A percentile compares a stretch with the other conserved stretches of the same genome.
Conservation (phyloP, 768 basidiomycete genomes). For the Kwoniella sp. region DNA sequence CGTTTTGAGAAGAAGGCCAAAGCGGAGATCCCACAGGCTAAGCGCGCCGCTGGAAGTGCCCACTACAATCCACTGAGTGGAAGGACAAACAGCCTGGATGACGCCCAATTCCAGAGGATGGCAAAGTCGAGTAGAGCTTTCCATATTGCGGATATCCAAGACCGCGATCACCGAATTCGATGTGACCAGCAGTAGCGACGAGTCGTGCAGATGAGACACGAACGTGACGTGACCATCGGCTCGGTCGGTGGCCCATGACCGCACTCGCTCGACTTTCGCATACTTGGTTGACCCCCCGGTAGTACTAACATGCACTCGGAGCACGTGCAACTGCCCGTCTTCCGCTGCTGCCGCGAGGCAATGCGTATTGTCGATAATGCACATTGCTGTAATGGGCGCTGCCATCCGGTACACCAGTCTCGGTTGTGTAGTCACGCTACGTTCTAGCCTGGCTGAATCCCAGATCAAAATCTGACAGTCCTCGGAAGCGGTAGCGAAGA, state of each 20-base stretch:
- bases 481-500: constrained; percentile 59
- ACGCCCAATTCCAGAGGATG: constrained; percentile 83
- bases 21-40: constrained; percentile 91
- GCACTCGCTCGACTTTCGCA: constrained; percentile 37
- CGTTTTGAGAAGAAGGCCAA: constrained; percentile 78
- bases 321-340: constrained; percentile 41
- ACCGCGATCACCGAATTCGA: constrained; percentile 70
- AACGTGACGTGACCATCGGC: constrained; percentile 24
- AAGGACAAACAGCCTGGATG: constrained; percentile 76
- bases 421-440: constrained; percentile 81
- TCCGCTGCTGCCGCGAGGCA: constrained; percentile 38
- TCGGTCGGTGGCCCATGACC: constrained; percentile 23
- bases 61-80: constrained; percentile 79
- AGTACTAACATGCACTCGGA: constrained; percentile 36
- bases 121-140: constrained; percentile 67
- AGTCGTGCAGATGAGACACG: constrained; percentile 53
- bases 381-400: constrained; percentile 64
- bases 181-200: constrained; percentile 80
- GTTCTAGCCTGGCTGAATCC: constrained; percentile 76
- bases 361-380: constrained; percentile 65
- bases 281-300: constrained; percentile 33
- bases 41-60: constrained; percentile 81
- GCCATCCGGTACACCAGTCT: constrained; percentile 56
- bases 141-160: constrained; percentile 82
- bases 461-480: constrained; percentile 53